Evolutionary conservation across 345 rosid species (phyloP).

Genomic region (Lepidium africanum): DNA sequence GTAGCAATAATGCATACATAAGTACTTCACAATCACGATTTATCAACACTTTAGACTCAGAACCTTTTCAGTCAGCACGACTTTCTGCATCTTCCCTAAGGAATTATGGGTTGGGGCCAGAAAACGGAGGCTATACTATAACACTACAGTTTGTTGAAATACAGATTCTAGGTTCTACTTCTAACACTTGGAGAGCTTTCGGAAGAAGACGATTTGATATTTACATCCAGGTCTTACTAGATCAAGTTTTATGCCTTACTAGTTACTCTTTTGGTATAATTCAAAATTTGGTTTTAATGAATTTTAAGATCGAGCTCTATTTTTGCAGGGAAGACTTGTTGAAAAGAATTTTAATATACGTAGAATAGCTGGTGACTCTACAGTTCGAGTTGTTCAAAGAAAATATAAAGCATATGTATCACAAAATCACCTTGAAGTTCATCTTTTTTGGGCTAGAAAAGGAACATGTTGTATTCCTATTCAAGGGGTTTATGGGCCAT

Average conservation of each 20-base stretch:
- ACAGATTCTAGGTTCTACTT: slow-evolving; percentile 4
- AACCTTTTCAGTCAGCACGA: too few relatives aligned
- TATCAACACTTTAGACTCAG: too few relatives aligned
- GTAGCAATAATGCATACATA: slow-evolving; percentile 10
- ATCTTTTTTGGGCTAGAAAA: too few relatives aligned
- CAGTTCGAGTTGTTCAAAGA: too few relatives aligned
- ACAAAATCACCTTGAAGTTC: too few relatives aligned
- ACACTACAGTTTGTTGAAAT: slow-evolving; percentile 40
- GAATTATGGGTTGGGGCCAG: too few relatives aligned
- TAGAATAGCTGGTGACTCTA: too few relatives aligned
- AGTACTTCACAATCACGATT: not conserved
- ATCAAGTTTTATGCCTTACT: not conserved
- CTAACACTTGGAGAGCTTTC: slow-evolving; percentile 29
- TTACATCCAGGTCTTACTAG: slow-evolving; percentile 21
- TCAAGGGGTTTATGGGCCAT: too few relatives aligned
- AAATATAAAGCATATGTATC: too few relatives aligned
- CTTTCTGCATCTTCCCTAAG: too few relatives aligned
- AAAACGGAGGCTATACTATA: slow-evolving; percentile 1
- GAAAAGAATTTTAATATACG: too few relatives aligned
- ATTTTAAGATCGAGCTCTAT: not conserved
- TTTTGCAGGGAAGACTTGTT: slow-evolving; percentile 10
- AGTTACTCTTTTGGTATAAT: not conserved
- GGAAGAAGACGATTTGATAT: slow-evolving; percentile 21
- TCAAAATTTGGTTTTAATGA: not conserved
- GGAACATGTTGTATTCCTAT: too few relatives aligned